Evolutionary conservation across 345 rosid genomes (phyloP).

Genomic region (Laguncularia racemosa): DNA sequence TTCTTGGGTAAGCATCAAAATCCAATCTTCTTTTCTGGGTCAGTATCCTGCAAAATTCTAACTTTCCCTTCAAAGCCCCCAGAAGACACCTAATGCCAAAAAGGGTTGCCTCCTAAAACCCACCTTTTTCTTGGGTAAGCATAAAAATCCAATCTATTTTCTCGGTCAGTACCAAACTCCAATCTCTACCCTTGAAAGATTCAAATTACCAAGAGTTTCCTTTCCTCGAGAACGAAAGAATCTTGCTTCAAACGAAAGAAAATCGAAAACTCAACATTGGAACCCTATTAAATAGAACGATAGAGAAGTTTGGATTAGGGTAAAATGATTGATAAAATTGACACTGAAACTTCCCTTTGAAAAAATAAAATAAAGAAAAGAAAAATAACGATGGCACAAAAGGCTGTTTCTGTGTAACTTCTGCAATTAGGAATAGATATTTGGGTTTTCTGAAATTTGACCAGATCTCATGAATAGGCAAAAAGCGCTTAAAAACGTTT

Average conservation of each 20-base stretch:
- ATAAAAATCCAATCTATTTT: too few relatives aligned
- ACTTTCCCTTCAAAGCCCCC: neutral
- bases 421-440: neutral
- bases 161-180: constrained; percentile 4
- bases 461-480: constrained; percentile 19
- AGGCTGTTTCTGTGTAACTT: neutral
- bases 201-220: constrained; percentile 13
- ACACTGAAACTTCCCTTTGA: too few relatives aligned
- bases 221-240: constrained; percentile 9
- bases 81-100: neutral
- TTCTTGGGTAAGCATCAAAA: too few relatives aligned
- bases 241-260: neutral
- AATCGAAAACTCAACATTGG: neutral
- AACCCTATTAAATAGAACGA: neutral
- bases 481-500: constrained; percentile 6
- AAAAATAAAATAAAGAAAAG: too few relatives aligned
- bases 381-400: neutral
- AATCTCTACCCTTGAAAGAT: neutral
- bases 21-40: too few relatives aligned
- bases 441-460: constrained; percentile 3
- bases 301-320: too few relatives aligned
- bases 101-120: too few relatives aligned
- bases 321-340: too few relatives aligned
- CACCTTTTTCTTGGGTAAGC: too few relatives aligned
- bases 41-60: neutral